Conservation (phyloP, 768 basidiomycete species). For the Lanmaoa pseudosensibilis region DNA sequence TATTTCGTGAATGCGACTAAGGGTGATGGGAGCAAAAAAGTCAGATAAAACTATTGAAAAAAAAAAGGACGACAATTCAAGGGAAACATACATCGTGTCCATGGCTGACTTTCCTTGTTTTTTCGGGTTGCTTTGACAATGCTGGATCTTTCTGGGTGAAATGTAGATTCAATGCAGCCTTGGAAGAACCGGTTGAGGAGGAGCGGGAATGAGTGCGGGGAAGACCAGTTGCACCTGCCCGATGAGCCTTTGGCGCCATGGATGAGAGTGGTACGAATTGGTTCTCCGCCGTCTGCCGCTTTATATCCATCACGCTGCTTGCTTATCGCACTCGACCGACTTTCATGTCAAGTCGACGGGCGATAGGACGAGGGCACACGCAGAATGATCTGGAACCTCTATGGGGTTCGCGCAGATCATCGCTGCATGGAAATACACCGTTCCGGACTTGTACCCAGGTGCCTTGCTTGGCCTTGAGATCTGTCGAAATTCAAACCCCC, state of each 20-base stretch:
- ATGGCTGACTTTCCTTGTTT: conserved; percentile 47
- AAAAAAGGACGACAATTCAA: conserved; percentile 2
- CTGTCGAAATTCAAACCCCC: not conserved
- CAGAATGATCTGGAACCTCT: not conserved
- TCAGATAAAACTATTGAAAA: conserved; percentile 17
- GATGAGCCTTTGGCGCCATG: conserved; percentile 55
- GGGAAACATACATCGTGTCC: conserved; percentile 45
- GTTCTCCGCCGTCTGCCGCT: conserved; percentile 30
- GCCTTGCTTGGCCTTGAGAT: not conserved
- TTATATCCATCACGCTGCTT: conserved; percentile 15
- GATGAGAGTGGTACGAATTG: conserved; percentile 25
- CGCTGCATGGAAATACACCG: conserved; percentile 3
- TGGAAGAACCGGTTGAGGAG: conserved; percentile 55
- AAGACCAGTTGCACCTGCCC: conserved; percentile 44
- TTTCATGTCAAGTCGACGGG: not conserved
- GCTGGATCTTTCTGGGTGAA: conserved; percentile 64
- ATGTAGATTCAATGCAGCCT: conserved; percentile 59
- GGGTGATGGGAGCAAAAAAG: not conserved
- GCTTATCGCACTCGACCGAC: conserved; percentile 15
- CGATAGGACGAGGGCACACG: not conserved
- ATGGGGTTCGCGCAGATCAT: conserved; percentile 7
- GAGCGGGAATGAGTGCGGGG: conserved; percentile 64
- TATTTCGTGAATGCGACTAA: conserved; percentile 24
- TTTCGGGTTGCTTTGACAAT: conserved; percentile 47
- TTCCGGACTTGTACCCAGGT: not conserved